Evolutionary conservation across 257 asterid genomes (phyloP).

Genomic region (Solanum peruvianum): DNA sequence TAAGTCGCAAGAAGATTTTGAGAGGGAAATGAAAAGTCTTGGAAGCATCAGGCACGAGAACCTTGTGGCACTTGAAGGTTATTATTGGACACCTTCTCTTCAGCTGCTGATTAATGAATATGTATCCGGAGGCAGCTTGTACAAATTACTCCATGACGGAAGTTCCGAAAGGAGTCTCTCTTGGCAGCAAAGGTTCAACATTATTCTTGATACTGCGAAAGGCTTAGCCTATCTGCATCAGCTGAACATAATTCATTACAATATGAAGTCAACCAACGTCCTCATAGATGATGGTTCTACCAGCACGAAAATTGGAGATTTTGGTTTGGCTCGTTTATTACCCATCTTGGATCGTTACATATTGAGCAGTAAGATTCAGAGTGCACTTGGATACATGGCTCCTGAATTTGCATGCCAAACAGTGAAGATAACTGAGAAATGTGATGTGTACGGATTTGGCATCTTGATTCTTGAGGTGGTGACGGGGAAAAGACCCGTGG

Average conservation of each 20-base stretch:
- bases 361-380: slow-evolving; percentile 76
- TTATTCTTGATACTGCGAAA: slow-evolving; percentile 53
- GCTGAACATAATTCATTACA: slow-evolving; percentile 54
- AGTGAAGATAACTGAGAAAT: slow-evolving; percentile 73
- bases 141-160: slow-evolving; percentile 50
- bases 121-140: slow-evolving; percentile 42
- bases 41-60: slow-evolving; percentile 49
- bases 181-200: slow-evolving; percentile 60
- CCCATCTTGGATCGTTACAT: slow-evolving; percentile 54
- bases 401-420: slow-evolving; percentile 83
- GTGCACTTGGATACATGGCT: slow-evolving; percentile 85
- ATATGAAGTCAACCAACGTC: slow-evolving; percentile 57
- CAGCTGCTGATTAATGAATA: slow-evolving; percentile 65
- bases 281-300: slow-evolving; percentile 33
- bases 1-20: slow-evolving; percentile 68
- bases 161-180: slow-evolving; percentile 21
- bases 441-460: slow-evolving; percentile 82
- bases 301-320: slow-evolving; percentile 65
- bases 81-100: slow-evolving; percentile 74
- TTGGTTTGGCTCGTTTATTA: slow-evolving; percentile 56
- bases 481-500: slow-evolving; percentile 72
- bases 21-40: slow-evolving; percentile 49
- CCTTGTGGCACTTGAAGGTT: slow-evolving; percentile 62
- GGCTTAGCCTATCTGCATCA: slow-evolving; percentile 62
- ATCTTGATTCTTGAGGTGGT: slow-evolving; percentile 52